These are phyloP conservation scores for Penicillium atrosanguineum DNA, from an alignment of 495 filamentous ascomycete species.

Conservation along the genomic window DNA sequence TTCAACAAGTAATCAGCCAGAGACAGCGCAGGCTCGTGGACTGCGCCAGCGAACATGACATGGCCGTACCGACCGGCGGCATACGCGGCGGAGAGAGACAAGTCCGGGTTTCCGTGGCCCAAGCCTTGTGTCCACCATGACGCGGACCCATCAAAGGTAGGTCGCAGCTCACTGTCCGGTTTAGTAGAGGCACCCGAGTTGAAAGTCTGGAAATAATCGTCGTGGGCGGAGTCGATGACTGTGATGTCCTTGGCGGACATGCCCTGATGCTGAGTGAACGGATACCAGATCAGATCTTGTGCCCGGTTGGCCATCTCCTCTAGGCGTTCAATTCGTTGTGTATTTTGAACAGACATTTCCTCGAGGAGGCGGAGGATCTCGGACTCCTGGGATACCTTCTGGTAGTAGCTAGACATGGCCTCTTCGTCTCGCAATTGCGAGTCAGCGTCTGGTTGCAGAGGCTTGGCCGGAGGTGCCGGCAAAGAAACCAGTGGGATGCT, in stretches of 20 bases:
- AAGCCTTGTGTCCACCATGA: slow-evolving; percentile 88
- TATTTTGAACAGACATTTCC: slow-evolving; percentile 48
- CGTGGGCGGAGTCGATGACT: slow-evolving; percentile 71
- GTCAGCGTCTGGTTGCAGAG: slow-evolving; percentile 23
- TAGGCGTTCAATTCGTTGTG: slow-evolving; percentile 50
- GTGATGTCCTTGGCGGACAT: slow-evolving; percentile 57
- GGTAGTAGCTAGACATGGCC: slow-evolving; percentile 60
- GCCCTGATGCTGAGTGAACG: slow-evolving; percentile 74
- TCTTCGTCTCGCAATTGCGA: slow-evolving; percentile 46
- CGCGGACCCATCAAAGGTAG: slow-evolving; percentile 74
- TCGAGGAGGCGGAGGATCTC: slow-evolving; percentile 41
- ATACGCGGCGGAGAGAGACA: slow-evolving; percentile 69
- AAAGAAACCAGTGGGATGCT: slow-evolving; percentile 54
- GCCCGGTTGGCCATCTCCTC: slow-evolving; percentile 58
- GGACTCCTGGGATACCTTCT: slow-evolving; percentile 27
- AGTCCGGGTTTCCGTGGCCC: slow-evolving; percentile 66
- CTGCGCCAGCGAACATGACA: slow-evolving; percentile 74
- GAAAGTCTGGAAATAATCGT: slow-evolving; percentile 69
- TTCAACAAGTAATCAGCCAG: slow-evolving; percentile 59
- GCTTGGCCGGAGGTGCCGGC: slow-evolving; percentile 49
- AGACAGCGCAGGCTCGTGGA: slow-evolving; percentile 67
- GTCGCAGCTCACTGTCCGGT: slow-evolving; percentile 35
- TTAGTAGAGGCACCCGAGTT: slow-evolving; percentile 10
- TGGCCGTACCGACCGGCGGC: slow-evolving; percentile 82
- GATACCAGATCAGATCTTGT: slow-evolving; percentile 68